Conservation (phyloP, 2,329 filamentous ascomycete genomes). For the Alternaria panax region DNA sequence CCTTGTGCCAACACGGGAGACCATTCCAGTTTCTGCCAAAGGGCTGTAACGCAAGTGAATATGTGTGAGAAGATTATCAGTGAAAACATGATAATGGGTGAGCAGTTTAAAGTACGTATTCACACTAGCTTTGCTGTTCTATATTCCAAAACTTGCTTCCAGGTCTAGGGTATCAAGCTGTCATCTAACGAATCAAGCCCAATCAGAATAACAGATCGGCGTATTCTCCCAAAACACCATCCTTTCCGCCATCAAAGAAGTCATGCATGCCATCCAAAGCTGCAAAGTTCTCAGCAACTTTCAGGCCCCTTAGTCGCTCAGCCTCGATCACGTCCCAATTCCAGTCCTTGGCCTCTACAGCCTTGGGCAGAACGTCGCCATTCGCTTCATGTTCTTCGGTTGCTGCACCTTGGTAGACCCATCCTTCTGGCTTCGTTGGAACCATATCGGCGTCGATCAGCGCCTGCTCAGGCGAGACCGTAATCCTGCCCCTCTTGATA, state of each 20-base stretch:
- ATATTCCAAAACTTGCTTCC: not conserved
- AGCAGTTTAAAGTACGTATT: not conserved
- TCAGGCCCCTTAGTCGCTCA: slow-evolving; percentile 63
- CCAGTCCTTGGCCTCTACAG: slow-evolving; percentile 56
- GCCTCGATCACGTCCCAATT: slow-evolving; percentile 67
- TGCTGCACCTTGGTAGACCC: slow-evolving; percentile 31
- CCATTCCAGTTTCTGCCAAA: not conserved
- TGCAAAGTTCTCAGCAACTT: slow-evolving; percentile 63
- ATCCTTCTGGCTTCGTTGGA: slow-evolving; percentile 72
- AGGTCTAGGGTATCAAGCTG: slow-evolving; percentile 4
- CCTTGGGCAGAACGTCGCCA: slow-evolving; percentile 34
- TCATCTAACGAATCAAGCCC: not conserved
- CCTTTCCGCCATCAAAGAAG: slow-evolving; percentile 56
- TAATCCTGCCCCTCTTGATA: slow-evolving; percentile 69
- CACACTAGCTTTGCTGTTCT: not conserved
- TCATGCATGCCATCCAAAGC: slow-evolving; percentile 62
- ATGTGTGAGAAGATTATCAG: not conserved
- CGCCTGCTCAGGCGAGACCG: slow-evolving; percentile 80
- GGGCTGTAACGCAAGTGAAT: not conserved
- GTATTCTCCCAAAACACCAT: slow-evolving; percentile 55
- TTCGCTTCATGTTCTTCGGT: slow-evolving; percentile 19
- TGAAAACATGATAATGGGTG: not conserved
- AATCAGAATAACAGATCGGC: slow-evolving; percentile 43
- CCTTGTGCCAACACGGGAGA: not conserved
- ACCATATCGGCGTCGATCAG: slow-evolving; percentile 76